phyloP scores from a whole-genome alignment of 495 filamentous ascomycete genomes.

The Neurospora sp. region DNA sequence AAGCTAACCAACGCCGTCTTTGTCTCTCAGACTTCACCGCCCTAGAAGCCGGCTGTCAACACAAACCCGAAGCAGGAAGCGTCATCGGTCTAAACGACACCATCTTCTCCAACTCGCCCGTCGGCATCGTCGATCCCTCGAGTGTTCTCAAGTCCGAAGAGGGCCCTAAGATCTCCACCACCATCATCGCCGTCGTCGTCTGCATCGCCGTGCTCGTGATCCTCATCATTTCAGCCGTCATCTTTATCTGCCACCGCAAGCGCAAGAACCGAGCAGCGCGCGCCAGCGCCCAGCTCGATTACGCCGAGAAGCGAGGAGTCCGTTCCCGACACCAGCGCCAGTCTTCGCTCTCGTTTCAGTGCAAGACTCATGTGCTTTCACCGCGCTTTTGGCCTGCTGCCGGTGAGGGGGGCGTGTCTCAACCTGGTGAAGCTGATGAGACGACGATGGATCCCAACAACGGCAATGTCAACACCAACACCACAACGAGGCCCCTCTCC shows the following conservation, averaged over 20 bases:
- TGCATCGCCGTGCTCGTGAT: conserved; percentile 24
- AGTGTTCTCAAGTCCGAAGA: conserved; percentile 5
- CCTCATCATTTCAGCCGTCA: conserved; percentile 19
- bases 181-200: conserved; percentile 31
- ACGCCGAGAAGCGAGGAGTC: conserved; percentile 6
- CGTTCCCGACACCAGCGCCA: conserved; percentile 19
- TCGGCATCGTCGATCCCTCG: conserved; percentile 33
- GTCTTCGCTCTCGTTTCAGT: conserved; percentile 39
- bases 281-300: conserved; percentile 17
- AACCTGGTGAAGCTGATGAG: not conserved
- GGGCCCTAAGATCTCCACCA: conserved; percentile 10
- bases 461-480: not conserved
- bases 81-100: conserved; percentile 36
- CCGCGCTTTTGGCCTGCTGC: conserved; percentile 27
- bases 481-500: not conserved
- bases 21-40: conserved; percentile 20
- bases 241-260: conserved; percentile 30
- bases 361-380: conserved; percentile 35
- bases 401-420: conserved; percentile 1
- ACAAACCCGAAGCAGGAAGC: conserved; percentile 32
- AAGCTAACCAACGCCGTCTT: too few relatives aligned
- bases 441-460: not conserved
- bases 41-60: conserved; percentile 38
- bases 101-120: conserved; percentile 31
- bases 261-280: conserved; percentile 26